A percentile compares a stretch with the other conserved stretches of the same genome.
Evolutionary conservation across 148 eudicot genomes (phyloP).

Genomic region (Persicaria tinctoria): DNA sequence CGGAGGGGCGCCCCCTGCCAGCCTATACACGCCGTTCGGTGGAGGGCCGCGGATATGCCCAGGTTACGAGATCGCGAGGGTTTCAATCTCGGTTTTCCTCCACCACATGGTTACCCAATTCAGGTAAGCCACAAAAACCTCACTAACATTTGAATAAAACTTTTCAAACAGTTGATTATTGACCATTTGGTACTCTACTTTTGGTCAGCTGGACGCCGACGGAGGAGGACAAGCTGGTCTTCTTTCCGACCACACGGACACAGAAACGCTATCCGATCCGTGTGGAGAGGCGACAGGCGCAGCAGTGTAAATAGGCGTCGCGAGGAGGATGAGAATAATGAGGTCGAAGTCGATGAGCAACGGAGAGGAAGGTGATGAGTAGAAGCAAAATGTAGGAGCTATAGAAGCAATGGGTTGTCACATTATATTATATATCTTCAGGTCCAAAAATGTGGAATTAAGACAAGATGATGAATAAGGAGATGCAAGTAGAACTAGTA

Average conservation of each 20-base stretch:
- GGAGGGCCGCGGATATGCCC: constrained; percentile 97
- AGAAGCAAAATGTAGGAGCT: not conserved
- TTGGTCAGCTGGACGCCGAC: constrained; percentile 34
- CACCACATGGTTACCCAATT: constrained; percentile 81
- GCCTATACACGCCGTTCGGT: constrained; percentile 73
- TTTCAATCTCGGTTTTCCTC: constrained; percentile 74
- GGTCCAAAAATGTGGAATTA: not conserved
- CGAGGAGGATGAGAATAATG: not conserved
- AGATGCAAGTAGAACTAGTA: not conserved
- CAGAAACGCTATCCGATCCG: constrained; percentile 73
- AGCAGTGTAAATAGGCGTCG: not conserved
- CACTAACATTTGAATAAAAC: not conserved
- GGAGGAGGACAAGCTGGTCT: constrained; percentile 53
- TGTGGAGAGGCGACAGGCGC: constrained; percentile 22
- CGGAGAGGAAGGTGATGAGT: not conserved
- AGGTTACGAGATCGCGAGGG: constrained; percentile 85
- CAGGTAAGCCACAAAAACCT: constrained; percentile 36
- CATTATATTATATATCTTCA: too few relatives aligned
- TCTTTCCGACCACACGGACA: constrained; percentile 87
- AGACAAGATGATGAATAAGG: not conserved
- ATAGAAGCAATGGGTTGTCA: not conserved
- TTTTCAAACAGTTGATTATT: not conserved
- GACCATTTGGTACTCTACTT: not conserved
- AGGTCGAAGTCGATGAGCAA: not conserved
- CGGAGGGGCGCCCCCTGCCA: constrained; percentile 31